Conservation (phyloP, 495 filamentous ascomycete genomes). For the Hypoxylon lienhwacheense region DNA sequence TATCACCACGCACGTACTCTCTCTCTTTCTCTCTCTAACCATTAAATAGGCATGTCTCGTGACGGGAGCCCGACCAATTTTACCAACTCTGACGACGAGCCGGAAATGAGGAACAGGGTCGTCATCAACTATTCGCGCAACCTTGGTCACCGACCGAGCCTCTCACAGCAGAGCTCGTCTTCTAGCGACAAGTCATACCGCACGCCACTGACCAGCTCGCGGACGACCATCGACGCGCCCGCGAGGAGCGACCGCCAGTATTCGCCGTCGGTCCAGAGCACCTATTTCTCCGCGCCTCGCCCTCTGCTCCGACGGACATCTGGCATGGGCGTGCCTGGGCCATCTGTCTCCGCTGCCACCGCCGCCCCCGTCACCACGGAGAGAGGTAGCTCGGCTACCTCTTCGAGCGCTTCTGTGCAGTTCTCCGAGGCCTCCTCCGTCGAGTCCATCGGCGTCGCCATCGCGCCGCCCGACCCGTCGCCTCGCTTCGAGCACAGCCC, state of each 20-base stretch:
- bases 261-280: constrained; percentile 34
- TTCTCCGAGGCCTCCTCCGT: no score
- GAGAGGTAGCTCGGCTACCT: no score
- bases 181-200: constrained; percentile 15
- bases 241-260: constrained; percentile 29
- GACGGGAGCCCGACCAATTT: constrained; percentile 15
- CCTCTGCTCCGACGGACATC: constrained; percentile 21
- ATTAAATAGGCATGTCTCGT: constrained; percentile 6
- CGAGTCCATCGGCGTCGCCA: no score
- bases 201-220: constrained; percentile 14
- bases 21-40: constrained; percentile 12
- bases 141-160: constrained; percentile 8
- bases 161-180: constrained; percentile 8
- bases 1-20: no score
- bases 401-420: no score
- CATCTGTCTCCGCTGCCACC: no score
- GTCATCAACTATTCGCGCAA: constrained; percentile 8
- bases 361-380: no score
- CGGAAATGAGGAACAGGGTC: constrained; percentile 16
- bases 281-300: constrained; percentile 36
- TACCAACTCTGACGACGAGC: constrained; percentile 24
- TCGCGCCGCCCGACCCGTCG: no score
- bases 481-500: no score
- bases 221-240: constrained; percentile 16
- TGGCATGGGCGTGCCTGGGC: no score